Evolutionary conservation across 176 grass and related monocot genomes (phyloP), one percentile per base, ranked within the genome.

Genomic region (Urochloa ruziziensis): DNA sequence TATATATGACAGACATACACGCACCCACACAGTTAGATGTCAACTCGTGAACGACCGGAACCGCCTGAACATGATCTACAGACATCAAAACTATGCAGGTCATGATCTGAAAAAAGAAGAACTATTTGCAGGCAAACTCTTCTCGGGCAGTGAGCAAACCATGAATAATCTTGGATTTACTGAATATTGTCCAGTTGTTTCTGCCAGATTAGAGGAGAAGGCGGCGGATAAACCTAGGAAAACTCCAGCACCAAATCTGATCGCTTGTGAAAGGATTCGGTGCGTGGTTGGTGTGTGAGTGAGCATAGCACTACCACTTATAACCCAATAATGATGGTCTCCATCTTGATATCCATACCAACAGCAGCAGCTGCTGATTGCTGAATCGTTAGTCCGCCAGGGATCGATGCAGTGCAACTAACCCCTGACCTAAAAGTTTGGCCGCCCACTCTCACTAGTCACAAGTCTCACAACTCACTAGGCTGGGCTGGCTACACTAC

Each of bases 31-130:
- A 63, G 13, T 14, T 52, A 52, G 46, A 73, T 21, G 29, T 46
- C 70, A 73, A 74, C 71, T 53, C 47, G 47, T 35, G 51, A 74
- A 54, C 71, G 51, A 35, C 71, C 71, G 43, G 25, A 47, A n/a
- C 43, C 25, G 0, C 15, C 43, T 33, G 28, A 18, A 71, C 17
- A 47, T 72, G 25, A 11, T 72, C 68, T 72, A 29, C 25, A 71
- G 1, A 25, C 40, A 47, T 71, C 42, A 18, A 10, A 47, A 47
- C 40, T 69, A 12, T 18, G 6, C 34, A 36, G 16, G 61, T 32
- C 32, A 65, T 21, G 32, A 54, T 54, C 18, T 54, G 18, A n/a
- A 23, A 23, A 23, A 54, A 54, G 17, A n/a, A 17, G 18, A 49
- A 17, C 46, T 53, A 39, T 39, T 67, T 40, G 65, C 66, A 3